phyloP scores from a whole-genome alignment of 2,329 filamentous ascomycete genomes.

The Penicillium sp. region DNA sequence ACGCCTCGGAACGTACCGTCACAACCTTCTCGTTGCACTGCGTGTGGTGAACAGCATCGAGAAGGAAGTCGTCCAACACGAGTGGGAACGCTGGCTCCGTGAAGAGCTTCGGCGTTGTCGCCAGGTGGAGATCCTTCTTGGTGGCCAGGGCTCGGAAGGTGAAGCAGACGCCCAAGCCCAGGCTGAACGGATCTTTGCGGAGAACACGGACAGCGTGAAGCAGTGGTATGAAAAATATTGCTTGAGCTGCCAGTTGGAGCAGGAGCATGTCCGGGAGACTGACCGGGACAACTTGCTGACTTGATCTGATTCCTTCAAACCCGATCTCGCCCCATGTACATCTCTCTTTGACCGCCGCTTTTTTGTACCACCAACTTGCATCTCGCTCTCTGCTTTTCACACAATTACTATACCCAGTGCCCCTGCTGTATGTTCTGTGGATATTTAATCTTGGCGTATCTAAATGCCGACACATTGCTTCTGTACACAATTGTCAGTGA shows the following conservation, averaged over 20 bases:
- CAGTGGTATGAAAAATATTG: conserved; percentile 62
- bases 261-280: conserved; percentile 29
- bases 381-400: conserved; percentile 15
- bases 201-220: conserved; percentile 47
- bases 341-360: conserved; percentile 8
- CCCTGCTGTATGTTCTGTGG: conserved; percentile 16
- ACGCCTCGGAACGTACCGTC: conserved; percentile 75
- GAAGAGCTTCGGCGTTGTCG: conserved; percentile 76
- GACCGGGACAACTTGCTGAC: conserved; percentile 22
- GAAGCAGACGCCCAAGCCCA: conserved; percentile 28
- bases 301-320: conserved; percentile 9
- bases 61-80: conserved; percentile 75
- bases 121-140: conserved; percentile 54
- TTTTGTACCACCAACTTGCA: conserved; percentile 5
- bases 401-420: conserved; percentile 32
- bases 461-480: conserved; percentile 8
- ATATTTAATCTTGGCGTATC: conserved; percentile 14
- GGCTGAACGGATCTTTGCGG: conserved; percentile 30
- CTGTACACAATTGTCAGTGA: too few relatives aligned
- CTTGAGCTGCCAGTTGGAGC: conserved; percentile 55
- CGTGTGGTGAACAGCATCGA: conserved; percentile 87
- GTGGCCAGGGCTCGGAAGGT: conserved; percentile 22
- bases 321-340: conserved; percentile 3
- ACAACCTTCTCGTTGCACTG: conserved; percentile 87
- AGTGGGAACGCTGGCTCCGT: conserved; percentile 90